A percentile compares a stretch with the other conserved stretches of the same genome.
Evolutionary conservation across 2,329 filamentous ascomycete species (phyloP).

Genomic region (Coleophoma eucalyptorum): DNA sequence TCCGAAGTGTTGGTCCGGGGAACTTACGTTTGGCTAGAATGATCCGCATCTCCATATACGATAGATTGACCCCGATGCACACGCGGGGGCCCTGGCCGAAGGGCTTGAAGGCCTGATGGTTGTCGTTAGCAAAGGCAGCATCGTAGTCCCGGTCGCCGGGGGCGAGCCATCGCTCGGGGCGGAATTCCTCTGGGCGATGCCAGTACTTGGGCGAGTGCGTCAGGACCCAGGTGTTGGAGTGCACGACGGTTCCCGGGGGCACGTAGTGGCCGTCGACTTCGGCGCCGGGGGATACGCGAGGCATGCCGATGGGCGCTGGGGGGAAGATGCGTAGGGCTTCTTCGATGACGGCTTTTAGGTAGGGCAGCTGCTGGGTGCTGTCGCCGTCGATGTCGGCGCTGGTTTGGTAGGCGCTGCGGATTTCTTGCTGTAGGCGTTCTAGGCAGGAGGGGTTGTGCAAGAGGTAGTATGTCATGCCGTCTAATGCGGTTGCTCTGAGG

Average conservation of each 20-base stretch:
- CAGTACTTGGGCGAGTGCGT: neutral
- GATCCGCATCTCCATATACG: constrained; percentile 11
- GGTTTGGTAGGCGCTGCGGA: neutral
- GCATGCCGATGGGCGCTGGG: neutral
- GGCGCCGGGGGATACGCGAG: neutral
- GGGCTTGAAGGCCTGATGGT: neutral
- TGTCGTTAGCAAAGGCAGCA: neutral
- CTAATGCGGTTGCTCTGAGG: neutral
- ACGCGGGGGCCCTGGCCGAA: constrained; percentile 7
- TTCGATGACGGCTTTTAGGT: constrained; percentile 4
- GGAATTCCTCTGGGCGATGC: constrained; percentile 1
- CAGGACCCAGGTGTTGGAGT: neutral
- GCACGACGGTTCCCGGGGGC: neutral
- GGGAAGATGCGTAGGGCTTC: constrained; percentile 3
- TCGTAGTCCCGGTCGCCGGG: neutral
- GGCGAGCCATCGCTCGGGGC: constrained; percentile 4
- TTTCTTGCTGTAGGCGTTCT: neutral
- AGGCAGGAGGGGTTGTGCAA: neutral
- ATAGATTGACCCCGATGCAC: constrained; percentile 9
- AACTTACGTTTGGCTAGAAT: constrained; percentile 2
- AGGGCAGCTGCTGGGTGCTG: neutral
- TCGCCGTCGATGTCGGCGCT: neutral
- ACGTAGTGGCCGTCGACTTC: constrained; percentile 2
- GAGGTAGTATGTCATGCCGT: neutral
- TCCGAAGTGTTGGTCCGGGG: neutral